Evolutionary conservation across 140 eudicot species (phyloP).

Genomic region (Oenanthe javanica): DNA sequence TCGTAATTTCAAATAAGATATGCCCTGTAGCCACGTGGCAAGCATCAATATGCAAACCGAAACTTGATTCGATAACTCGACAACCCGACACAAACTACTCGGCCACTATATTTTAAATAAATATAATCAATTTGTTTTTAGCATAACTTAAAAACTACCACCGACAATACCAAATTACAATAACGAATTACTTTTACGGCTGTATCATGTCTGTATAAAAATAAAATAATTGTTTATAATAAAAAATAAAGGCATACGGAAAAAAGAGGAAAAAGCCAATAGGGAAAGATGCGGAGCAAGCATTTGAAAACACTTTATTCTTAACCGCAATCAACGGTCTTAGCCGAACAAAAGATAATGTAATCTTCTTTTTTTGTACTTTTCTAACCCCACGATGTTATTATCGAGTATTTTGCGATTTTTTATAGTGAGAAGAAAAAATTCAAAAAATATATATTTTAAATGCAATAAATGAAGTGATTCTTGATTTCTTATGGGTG

Average conservation of each 20-base stretch:
- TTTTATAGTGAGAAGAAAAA: too few relatives aligned
- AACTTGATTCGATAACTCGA: not conserved
- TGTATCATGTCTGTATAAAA: not conserved
- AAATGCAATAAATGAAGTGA: too few relatives aligned
- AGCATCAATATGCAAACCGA: not conserved
- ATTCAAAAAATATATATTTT: too few relatives aligned
- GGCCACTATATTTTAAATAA: not conserved
- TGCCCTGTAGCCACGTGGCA: not conserved
- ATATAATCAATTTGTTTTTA: not conserved
- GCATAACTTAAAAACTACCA: not conserved
- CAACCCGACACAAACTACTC: conserved; percentile 11
- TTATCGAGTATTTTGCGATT: too few relatives aligned
- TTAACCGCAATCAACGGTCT: conserved; percentile 70
- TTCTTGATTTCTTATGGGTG: too few relatives aligned
- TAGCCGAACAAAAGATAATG: not conserved
- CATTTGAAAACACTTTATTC: conserved; percentile 29
- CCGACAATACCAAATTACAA: conserved; percentile 1
- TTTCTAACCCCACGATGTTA: not conserved
- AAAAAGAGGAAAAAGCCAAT: conserved; percentile 3
- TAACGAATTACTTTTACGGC: not conserved
- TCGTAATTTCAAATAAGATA: not conserved
- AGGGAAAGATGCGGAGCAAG: conserved; percentile 22
- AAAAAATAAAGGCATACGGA: not conserved
- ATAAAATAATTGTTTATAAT: too few relatives aligned
- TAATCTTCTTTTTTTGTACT: not conserved